Base-by-base conservation (phyloP, 2,329 filamentous ascomycete species). In the Akanthomyces lecanii region DNA sequence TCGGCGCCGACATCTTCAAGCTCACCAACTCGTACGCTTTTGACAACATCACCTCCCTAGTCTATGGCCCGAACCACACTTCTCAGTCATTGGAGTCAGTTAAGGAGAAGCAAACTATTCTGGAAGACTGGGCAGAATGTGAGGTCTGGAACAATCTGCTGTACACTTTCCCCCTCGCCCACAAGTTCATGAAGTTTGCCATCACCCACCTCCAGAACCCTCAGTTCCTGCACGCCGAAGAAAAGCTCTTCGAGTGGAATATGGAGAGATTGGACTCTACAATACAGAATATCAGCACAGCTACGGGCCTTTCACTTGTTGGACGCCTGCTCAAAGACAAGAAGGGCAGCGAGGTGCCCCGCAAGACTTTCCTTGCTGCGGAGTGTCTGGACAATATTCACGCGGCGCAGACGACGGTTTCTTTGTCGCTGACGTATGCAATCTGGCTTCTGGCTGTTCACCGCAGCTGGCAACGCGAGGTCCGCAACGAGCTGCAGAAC, bases 351-450 rank as follows among this genome's bases (percentile, higher is more conserved):
- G 45, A 36, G 14, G 44, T 28, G 6, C 55, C 55, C 14, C 55
- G 55, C n/a, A 58, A 38, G 55, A 58, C 44, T 0, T 25, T 58
- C 3, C n/a, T 58, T 7, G 55, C 55, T 2, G 55, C 55, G 16
- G 55, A 58, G 44, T 58, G 55, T 38, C 55, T 58, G 2, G 55
- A 58, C 44, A 58, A 58, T n/a, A 58, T 58, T n/a, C 55, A 58
- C 18, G 55, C 55, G 12, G 55, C 55, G 11, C 55, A 58, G 42
- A 58, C 55, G 11, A 58, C 55, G 2, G 55, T 58, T 4, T 58
- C 55, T 4, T n/a, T 58, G n/a, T 44, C 55, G 18, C 42, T 58
- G 4, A 58, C 55, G 18, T 48, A 48, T 28, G 45, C 55, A 18
- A 38, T 58, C 44, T 58, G 55, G 55, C 55, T 58, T 2, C 30